Evolutionary conservation across 2,329 filamentous ascomycete species (phyloP).

Genomic region (Colletotrichum scovillei): DNA sequence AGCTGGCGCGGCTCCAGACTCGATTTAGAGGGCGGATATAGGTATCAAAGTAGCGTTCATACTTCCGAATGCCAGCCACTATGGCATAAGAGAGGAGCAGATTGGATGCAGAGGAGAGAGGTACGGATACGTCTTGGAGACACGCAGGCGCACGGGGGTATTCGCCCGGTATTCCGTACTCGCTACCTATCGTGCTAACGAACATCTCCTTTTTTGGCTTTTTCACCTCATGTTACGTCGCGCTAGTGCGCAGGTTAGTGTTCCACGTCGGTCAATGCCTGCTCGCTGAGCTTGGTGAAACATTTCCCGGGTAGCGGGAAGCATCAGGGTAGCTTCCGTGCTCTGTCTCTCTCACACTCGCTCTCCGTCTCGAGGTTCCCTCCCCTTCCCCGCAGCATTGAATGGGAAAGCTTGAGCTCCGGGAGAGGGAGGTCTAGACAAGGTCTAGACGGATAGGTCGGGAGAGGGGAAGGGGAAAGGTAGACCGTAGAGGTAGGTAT

Average conservation of each 20-base stretch:
- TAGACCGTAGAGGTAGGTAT: no score
- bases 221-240: not conserved
- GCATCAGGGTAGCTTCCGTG: slow-evolving; percentile 17
- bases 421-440: not conserved
- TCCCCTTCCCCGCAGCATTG: slow-evolving; percentile 7
- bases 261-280: slow-evolving; percentile 11
- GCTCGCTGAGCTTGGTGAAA: slow-evolving; percentile 16
- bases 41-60: not conserved
- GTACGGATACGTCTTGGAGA: not conserved
- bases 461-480: not conserved
- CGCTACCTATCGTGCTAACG: no score
- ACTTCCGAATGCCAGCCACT: not conserved
- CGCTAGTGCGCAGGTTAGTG: not conserved
- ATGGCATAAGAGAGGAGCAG: not conserved
- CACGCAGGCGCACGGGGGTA: not conserved
- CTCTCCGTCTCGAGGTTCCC: not conserved
- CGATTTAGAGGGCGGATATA: no score
- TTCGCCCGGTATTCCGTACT: not conserved
- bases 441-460: not conserved
- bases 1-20: not conserved
- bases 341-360: not conserved
- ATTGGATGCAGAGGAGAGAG: not conserved
- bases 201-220: not conserved
- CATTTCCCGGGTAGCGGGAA: slow-evolving; percentile 8
- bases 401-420: slow-evolving; percentile 14